These are phyloP conservation scores for Colletotrichum orchidophilum DNA, from an alignment of 2,329 filamentous ascomycete genomes.

Conservation along the genomic window DNA sequence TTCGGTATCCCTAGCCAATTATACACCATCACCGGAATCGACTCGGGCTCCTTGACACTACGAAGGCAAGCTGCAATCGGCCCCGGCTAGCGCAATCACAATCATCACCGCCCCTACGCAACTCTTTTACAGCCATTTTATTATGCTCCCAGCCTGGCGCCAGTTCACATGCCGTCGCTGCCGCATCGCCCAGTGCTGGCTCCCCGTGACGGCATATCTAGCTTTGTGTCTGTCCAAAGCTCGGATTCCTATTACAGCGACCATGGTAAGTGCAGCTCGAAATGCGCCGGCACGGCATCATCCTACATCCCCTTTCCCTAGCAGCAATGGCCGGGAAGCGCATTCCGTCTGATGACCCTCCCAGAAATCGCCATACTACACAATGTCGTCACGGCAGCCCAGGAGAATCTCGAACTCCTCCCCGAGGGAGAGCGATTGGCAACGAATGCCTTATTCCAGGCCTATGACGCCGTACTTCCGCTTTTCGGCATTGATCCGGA, in stretches of 20 bases:
- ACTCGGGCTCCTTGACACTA: background rate
- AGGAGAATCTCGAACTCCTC: slow-evolving; percentile 67
- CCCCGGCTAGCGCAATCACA: background rate
- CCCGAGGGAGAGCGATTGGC: slow-evolving; percentile 72
- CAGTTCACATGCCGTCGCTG: slow-evolving; percentile 46
- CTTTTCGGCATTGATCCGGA: slow-evolving; percentile 76
- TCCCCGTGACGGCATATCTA: slow-evolving; percentile 46
- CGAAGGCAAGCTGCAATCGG: background rate
- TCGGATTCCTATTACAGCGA: slow-evolving; percentile 65
- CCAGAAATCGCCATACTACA: slow-evolving; percentile 82
- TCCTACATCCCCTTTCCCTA: background rate
- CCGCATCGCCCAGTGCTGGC: slow-evolving; percentile 46
- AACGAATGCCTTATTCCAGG: slow-evolving; percentile 81
- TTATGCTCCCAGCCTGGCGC: slow-evolving; percentile 44
- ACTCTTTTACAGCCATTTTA: slow-evolving; percentile 34
- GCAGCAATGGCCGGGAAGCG: background rate
- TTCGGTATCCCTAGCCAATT: slow-evolving; percentile 2
- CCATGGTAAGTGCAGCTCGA: slow-evolving; percentile 55
- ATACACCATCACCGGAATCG: background rate
- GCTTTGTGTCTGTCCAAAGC: slow-evolving; percentile 37
- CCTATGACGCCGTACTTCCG: slow-evolving; percentile 81
- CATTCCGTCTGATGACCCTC: slow-evolving; percentile 2
- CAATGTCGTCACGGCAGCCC: slow-evolving; percentile 77
- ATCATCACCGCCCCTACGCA: background rate
- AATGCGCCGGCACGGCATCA: background rate